Base-by-base conservation (phyloP, 805 yeast species). In the Starmerella bombicola region DNA sequence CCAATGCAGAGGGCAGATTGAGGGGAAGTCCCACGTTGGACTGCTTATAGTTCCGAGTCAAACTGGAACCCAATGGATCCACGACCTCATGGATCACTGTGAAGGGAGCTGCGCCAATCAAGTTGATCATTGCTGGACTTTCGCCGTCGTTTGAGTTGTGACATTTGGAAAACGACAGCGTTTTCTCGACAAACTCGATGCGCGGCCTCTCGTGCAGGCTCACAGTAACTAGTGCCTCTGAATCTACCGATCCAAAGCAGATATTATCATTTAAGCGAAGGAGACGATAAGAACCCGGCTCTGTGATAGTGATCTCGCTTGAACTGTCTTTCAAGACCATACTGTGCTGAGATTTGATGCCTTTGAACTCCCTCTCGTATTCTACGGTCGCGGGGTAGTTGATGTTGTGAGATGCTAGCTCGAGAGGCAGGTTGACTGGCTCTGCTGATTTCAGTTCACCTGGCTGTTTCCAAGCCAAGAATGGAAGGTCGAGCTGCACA, bases 401-500 rank as follows among this genome's bases (percentile, higher is more conserved):
- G 22, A 46, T n/a, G 15, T 33, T 4, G 2, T 23, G 26, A 6
- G 38, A 33, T 6, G 2, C 2, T 19, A 47, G 13, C 3, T 37
- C 42, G 2, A 47, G 26, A n/a, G 24, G 5, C 24, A 32, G 7
- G 16, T 36, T 22, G 9, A 47, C 45, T 4, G 74, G 74, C 3
- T 91, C 53, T 38, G 38, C 58, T 48, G 41, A 53, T 41, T 46
- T 45, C 43, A 46, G 40, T 17, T 52, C 52, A 3, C 65, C 62
- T n/a, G 65, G 64, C 6, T 5, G 4, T 3, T 65, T 56, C 49
- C 76, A 72, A 1, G 63, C 62, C 4, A 70, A 75, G 4, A 64
- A 57, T 18, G 97, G 94, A 2, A 77, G 61, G 41, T 78, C 82
- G 37, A 74, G 64, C 51, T 86, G 72, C 1, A 85, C 85, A 23